phyloP scores from a whole-genome alignment of 2,329 filamentous ascomycete genomes.

The Ploettnerulaceae sp. region DNA sequence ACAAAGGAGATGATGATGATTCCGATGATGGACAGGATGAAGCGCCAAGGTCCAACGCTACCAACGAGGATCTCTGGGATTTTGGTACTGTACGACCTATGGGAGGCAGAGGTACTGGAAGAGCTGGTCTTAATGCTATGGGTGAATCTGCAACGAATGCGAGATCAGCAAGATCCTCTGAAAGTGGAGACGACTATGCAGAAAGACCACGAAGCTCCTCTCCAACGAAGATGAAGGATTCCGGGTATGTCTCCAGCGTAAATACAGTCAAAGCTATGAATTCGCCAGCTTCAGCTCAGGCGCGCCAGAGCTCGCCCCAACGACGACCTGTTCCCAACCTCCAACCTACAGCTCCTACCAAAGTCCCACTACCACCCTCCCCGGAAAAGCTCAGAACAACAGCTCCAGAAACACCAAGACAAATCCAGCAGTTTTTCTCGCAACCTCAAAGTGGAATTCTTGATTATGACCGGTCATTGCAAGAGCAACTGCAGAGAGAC shows the following conservation, averaged over 20 bases:
- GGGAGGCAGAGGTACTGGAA: conserved; percentile 56
- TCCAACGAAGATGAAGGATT: conserved; percentile 47
- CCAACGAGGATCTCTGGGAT: conserved; percentile 91
- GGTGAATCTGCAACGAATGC: conserved; percentile 79
- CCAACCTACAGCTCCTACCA: conserved; percentile 47
- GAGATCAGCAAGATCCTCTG: conserved; percentile 52
- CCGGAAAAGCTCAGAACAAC: conserved; percentile 44
- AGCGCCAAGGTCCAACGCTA: conserved; percentile 40
- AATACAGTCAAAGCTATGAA: conserved; percentile 51
- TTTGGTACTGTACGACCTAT: conserved; percentile 90
- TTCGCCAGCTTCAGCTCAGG: conserved; percentile 42
- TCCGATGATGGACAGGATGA: conserved; percentile 48
- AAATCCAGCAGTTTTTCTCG: conserved; percentile 42
- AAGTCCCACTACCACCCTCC: conserved; percentile 56
- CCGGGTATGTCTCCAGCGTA: conserved; percentile 31
- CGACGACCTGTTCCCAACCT: conserved; percentile 45
- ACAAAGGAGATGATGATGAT: conserved; percentile 69
- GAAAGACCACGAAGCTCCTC: conserved; percentile 48
- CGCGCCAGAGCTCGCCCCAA: conserved; percentile 55
- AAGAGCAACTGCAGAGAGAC: conserved; percentile 59
- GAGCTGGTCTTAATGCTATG: conserved; percentile 64
- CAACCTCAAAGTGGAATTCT: conserved; percentile 44
- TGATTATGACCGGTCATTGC: conserved; percentile 56
- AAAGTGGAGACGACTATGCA: conserved; percentile 46
- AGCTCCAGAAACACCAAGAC: conserved; percentile 44